Base-by-base conservation (phyloP, 345 rosid species). In the Citrus inodora region DNA sequence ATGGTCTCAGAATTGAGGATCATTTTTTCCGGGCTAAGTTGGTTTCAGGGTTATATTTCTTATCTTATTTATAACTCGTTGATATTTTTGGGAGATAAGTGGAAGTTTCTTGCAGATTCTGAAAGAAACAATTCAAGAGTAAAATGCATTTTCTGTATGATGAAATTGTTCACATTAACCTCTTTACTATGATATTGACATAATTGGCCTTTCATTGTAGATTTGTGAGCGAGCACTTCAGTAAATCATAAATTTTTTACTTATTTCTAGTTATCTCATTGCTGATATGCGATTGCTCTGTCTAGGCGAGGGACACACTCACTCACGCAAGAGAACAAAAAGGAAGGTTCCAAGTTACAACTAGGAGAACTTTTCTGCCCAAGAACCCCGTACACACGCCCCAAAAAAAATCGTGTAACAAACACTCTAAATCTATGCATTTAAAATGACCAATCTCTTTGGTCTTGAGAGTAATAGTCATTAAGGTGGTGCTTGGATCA, bases 311-410 rank as follows among this genome's bases (percentile, higher is more conserved):
- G 40, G 2, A 35, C 24, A 37, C 67, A 19, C 51, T 13, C 14
- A 21, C 9, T 17, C 38, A 7, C 40, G 32, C 68, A 73, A 46
- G 40, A 73, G 19, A 71, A 73, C 67, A 61, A 56, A 27, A 67
- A 35, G 9, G 46, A 67, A 79, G 75, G 71, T 60, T 51, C 76
- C 28, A 28, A 75, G 67, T 5, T 33, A 59, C 42, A 65, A 75
- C 71, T 35, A 22, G 16, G 70, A 63, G 40, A 56, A 24, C 9
- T 46, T 82, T 76, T 75, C 79, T 32, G 72, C 81, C 13, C 33
- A 40, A 62, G 63, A 69, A 69, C 33, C 25, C 55, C 67, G 63
- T 33, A 38, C 71, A 16, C 78, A 59, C 66, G 60, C 25, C 58
- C 71, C 58, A 35, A 37, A 27, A 14, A 10, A 7, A 25, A 61